phyloP scores from a whole-genome alignment of 768 basidiomycete species.

The Lyophyllum decastes region DNA sequence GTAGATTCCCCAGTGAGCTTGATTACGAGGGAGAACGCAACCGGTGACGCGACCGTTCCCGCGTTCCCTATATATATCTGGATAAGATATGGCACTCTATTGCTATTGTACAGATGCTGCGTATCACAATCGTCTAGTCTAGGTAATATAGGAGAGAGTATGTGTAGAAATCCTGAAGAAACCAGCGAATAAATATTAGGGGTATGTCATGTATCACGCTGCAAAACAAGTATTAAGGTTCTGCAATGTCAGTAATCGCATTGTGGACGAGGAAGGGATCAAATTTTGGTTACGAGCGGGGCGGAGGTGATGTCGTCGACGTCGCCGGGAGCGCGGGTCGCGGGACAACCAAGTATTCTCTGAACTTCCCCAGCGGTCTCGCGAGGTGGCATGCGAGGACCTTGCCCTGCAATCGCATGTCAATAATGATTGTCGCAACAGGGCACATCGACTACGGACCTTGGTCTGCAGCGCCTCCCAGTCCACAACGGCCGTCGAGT shows the following conservation, averaged over 20 bases:
- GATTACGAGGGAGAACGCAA: not conserved
- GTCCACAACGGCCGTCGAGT: slow-evolving; percentile 57
- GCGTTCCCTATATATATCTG: slow-evolving; percentile 3
- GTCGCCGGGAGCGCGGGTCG: slow-evolving; percentile 29
- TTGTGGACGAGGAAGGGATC: not conserved
- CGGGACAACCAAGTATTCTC: slow-evolving; percentile 35
- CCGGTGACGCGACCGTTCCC: slow-evolving; percentile 23
- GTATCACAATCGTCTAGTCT: not conserved
- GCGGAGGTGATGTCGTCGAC: slow-evolving; percentile 33
- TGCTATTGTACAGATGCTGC: not conserved
- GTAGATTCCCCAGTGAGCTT: not conserved
- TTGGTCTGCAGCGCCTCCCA: slow-evolving; percentile 69
- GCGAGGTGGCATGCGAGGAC: slow-evolving; percentile 45
- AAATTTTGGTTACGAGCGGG: slow-evolving; percentile 12
- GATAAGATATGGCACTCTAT: slow-evolving; percentile 1
- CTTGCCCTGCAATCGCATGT: slow-evolving; percentile 34
- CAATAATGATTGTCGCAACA: not conserved
- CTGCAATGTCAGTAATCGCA: not conserved
- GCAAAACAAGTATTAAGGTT: too few relatives aligned
- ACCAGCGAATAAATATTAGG: not conserved
- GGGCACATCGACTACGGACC: slow-evolving; percentile 37
- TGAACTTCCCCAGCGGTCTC: slow-evolving; percentile 43
- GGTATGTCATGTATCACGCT: not conserved
- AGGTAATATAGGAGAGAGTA: not conserved
- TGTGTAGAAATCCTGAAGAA: not conserved